phyloP scores from a whole-genome alignment of 345 rosid species.

The Populus euphratica region DNA sequence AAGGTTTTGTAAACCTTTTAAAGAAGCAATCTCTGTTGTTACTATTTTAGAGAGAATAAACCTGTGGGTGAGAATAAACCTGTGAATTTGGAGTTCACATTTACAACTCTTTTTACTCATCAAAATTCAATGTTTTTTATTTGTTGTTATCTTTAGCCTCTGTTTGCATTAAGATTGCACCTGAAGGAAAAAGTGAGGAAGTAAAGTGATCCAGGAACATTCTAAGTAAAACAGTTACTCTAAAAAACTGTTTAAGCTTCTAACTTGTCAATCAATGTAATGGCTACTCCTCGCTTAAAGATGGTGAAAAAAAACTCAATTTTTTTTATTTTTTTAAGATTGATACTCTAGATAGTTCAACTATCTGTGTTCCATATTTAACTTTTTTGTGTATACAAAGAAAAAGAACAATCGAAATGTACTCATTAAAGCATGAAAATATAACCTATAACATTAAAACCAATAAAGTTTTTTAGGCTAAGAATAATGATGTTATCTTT shows the following conservation, averaged over 20 bases:
- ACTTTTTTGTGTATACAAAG: constrained; percentile 62
- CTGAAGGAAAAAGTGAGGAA: not conserved
- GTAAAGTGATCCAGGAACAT: not conserved
- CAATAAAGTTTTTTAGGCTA: not conserved
- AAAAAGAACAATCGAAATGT: constrained; percentile 69
- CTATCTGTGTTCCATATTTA: constrained; percentile 45
- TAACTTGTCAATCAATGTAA: constrained; percentile 5
- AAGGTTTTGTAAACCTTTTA: too few relatives aligned
- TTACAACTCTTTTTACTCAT: too few relatives aligned
- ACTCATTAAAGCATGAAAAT: constrained; percentile 90
- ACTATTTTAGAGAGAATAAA: too few relatives aligned
- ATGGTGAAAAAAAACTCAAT: not conserved
- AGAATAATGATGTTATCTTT: not conserved
- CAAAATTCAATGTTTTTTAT: too few relatives aligned
- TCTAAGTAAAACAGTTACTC: not conserved
- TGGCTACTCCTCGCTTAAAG: not conserved
- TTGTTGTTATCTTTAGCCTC: too few relatives aligned
- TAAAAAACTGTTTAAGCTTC: not conserved
- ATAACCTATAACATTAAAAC: constrained; percentile 44
- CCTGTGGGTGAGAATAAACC: too few relatives aligned
- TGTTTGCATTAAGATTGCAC: not conserved
- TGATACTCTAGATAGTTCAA: not conserved
- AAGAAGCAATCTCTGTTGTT: too few relatives aligned
- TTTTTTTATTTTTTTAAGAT: not conserved
- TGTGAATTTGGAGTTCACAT: too few relatives aligned